These are phyloP conservation scores for Iris macrosiphon DNA, from an alignment of 106 monocot species.

Conservation along the genomic window DNA sequence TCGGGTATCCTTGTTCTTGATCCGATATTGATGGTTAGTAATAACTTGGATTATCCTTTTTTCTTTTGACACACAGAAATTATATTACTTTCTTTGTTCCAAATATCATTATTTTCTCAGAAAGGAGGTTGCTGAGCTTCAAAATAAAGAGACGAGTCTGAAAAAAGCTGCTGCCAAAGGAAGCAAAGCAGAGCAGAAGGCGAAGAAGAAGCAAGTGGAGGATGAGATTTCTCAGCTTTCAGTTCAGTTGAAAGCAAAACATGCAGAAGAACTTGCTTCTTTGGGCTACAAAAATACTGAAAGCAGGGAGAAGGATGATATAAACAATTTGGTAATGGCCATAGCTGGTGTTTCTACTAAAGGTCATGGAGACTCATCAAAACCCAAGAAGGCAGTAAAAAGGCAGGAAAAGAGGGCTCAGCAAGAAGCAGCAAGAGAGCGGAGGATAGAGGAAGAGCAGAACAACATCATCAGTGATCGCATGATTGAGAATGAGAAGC, in stretches of 20 bases:
- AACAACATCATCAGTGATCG: conserved; percentile 48
- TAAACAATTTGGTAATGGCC: conserved; percentile 50
- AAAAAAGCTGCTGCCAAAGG: conserved; percentile 80
- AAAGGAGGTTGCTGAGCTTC: conserved; percentile 46
- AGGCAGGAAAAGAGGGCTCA: conserved; percentile 57
- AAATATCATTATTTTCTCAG: too few species aligned
- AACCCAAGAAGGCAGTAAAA: conserved; percentile 46
- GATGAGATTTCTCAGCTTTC: conserved; percentile 53
- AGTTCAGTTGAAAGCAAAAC: conserved; percentile 44
- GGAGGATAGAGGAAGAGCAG: conserved; percentile 69
- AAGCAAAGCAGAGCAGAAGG: conserved; percentile 88
- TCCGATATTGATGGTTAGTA: too few species aligned
- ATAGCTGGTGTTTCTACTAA: conserved; percentile 44
- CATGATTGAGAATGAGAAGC: conserved; percentile 43
- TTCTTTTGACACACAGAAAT: too few species aligned
- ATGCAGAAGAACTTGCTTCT: conserved; percentile 50
- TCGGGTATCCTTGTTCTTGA: too few species aligned
- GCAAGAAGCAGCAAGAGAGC: conserved; percentile 71
- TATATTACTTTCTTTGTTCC: too few species aligned
- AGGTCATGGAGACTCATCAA: conserved; percentile 13
- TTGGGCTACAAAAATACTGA: conserved; percentile 28
- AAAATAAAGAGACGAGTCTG: conserved; percentile 47
- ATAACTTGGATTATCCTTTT: too few species aligned
- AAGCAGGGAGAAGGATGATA: conserved; percentile 19
- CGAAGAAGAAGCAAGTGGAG: conserved; percentile 83